Evolutionary conservation across 202 grass and related monocot species (phyloP).

Genomic region (Panicum hallii): DNA sequence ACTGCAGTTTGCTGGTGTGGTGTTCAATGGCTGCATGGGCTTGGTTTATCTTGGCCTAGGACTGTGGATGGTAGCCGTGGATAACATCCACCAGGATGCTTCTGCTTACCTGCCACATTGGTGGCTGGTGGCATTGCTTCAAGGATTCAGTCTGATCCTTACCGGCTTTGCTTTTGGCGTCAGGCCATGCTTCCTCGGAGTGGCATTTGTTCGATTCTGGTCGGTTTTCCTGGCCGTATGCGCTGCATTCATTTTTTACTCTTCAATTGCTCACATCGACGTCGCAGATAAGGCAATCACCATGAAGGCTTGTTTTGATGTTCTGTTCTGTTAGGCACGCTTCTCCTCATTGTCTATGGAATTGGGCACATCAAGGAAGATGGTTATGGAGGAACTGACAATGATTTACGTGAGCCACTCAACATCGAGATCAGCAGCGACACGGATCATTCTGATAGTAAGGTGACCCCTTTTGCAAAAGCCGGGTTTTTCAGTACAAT

Average conservation of each 20-base stretch:
- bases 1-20: conserved; percentile 34
- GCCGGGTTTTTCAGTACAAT: conserved; percentile 70
- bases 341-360: conserved; percentile 54
- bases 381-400: conserved; percentile 22
- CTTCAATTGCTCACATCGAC: conserved; percentile 55
- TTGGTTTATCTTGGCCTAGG: conserved; percentile 57
- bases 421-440: conserved; percentile 29
- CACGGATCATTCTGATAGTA: conserved; percentile 32
- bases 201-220: conserved; percentile 39
- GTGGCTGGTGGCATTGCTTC: conserved; percentile 59
- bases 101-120: conserved; percentile 46
- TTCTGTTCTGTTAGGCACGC: conserved; percentile 60
- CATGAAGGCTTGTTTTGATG: conserved; percentile 59
- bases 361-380: conserved; percentile 46
- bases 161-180: conserved; percentile 40
- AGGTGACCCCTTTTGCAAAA: conserved; percentile 61
- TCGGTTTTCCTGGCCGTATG: conserved; percentile 38
- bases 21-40: conserved; percentile 58
- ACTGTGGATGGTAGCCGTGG: conserved; percentile 46
- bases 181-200: conserved; percentile 46
- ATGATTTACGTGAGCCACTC: conserved; percentile 58
- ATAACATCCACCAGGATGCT: background rate
- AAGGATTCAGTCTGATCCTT: conserved; percentile 59
- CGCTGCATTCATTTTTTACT: conserved; percentile 55
- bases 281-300: conserved; percentile 45